Evolutionary conservation across 176 grass and related monocot species (phyloP).

Genomic region (Rhynchospora tenuis): DNA sequence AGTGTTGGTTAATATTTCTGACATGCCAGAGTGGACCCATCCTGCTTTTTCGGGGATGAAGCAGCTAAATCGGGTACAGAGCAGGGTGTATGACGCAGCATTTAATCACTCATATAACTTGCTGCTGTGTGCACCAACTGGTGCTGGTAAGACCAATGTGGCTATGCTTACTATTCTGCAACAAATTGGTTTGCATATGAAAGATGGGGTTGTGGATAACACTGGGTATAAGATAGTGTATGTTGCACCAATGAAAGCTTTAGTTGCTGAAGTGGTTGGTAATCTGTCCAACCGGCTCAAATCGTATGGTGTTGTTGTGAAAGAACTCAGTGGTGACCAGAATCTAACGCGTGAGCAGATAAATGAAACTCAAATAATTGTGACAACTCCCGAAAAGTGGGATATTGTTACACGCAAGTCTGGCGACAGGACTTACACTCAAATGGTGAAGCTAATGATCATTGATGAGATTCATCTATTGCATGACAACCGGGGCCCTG

Average conservation of each 20-base stretch:
- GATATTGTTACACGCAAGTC: constrained; percentile 97
- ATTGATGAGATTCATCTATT: constrained; percentile 96
- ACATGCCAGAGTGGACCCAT: constrained; percentile 58
- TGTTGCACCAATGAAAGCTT: constrained; percentile 96
- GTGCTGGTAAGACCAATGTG: constrained; percentile 96
- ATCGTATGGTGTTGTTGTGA: constrained; percentile 60
- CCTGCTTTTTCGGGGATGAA: constrained; percentile 81
- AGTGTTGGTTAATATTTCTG: constrained; percentile 88
- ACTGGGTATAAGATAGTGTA: constrained; percentile 95
- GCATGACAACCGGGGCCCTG: constrained; percentile 92
- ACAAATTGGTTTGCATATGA: constrained; percentile 75
- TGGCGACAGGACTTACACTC: constrained; percentile 93
- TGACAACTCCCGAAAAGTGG: constrained; percentile 98
- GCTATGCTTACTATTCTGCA: constrained; percentile 92
- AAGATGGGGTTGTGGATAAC: constrained; percentile 69
- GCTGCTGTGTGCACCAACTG: constrained; percentile 84
- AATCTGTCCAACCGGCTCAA: constrained; percentile 66
- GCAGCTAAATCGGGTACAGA: constrained; percentile 88
- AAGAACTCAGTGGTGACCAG: constrained; percentile 92
- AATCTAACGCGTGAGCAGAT: constrained; percentile 85
- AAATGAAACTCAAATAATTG: constrained; percentile 96
- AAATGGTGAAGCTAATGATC: constrained; percentile 89
- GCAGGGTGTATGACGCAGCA: constrained; percentile 81
- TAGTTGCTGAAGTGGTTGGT: constrained; percentile 94
- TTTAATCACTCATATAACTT: constrained; percentile 78